Evolutionary conservation across 2,329 filamentous ascomycete genomes (phyloP).

Genomic region (Chaetomiaceae sp.): DNA sequence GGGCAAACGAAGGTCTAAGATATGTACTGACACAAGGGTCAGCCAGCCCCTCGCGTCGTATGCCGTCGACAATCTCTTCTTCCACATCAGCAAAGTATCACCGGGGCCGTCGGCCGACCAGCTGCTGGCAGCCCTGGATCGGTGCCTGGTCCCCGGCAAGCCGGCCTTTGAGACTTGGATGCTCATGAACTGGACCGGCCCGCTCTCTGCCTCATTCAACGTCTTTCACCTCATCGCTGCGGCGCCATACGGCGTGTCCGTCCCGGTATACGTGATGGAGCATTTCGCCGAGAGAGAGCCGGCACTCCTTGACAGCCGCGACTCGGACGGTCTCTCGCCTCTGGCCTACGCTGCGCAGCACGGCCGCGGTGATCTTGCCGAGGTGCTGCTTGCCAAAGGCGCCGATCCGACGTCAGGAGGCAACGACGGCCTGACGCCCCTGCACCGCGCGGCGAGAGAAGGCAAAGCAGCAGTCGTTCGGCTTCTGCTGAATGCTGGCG

Average conservation of each 20-base stretch:
- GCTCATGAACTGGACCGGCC: background rate
- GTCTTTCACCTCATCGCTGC: background rate
- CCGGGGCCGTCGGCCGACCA: background rate
- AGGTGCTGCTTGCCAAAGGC: conserved; percentile 1
- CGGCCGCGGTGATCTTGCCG: background rate
- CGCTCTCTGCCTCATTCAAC: background rate
- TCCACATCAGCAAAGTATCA: background rate
- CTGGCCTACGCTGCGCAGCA: background rate
- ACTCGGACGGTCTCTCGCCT: background rate
- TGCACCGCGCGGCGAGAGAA: conserved; percentile 11
- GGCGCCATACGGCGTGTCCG: background rate
- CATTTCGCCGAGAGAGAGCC: background rate
- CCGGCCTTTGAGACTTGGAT: background rate
- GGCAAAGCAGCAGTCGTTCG: background rate
- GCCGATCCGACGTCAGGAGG: background rate
- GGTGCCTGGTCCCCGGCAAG: background rate
- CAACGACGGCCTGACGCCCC: conserved; percentile 2
- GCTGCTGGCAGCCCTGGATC: background rate
- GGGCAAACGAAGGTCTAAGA: background rate
- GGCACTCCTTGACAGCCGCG: background rate
- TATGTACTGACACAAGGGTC: background rate
- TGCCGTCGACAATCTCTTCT: background rate
- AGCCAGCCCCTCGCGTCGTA: background rate
- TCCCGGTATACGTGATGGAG: background rate
- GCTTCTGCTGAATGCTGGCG: conserved; percentile 5